These are phyloP conservation scores for Diaporthe eres DNA, from an alignment of 2,329 filamentous ascomycete species.

Conservation along the genomic window DNA sequence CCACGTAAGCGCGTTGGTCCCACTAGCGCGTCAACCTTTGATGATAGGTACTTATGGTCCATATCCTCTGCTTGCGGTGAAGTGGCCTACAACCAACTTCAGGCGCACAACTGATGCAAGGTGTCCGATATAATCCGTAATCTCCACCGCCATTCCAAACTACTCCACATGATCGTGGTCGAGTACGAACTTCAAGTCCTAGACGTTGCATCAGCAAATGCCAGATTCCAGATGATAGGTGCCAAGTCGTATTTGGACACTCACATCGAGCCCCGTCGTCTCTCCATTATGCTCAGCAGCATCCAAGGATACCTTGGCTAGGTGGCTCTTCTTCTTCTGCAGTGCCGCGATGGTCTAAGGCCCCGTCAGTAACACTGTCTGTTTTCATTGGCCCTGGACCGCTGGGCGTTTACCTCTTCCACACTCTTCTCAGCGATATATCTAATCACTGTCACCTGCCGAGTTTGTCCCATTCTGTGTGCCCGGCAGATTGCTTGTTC, in stretches of 20 bases:
- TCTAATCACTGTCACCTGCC: neutral
- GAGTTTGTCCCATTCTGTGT: neutral
- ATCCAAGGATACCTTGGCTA: neutral
- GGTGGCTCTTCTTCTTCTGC: neutral
- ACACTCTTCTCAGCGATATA: neutral
- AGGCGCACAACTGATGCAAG: neutral
- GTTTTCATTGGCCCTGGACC: neutral
- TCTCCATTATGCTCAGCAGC: neutral
- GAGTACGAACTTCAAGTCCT: neutral
- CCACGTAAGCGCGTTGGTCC: neutral
- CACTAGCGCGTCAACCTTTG: no score
- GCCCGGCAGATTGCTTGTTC: neutral
- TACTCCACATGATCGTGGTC: neutral
- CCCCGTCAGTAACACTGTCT: neutral
- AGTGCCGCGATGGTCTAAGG: neutral
- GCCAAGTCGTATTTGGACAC: neutral
- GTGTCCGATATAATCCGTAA: neutral
- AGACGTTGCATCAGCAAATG: neutral
- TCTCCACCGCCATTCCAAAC: neutral
- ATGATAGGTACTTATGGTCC: neutral
- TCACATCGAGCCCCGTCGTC: neutral
- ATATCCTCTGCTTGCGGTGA: neutral
- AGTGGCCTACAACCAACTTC: neutral
- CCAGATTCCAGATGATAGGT: neutral
- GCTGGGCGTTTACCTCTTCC: neutral